A percentile compares a stretch with the other conserved stretches of the same genome.
Conservation (phyloP, 140 eudicot species). For the Flaveria floridana region DNA sequence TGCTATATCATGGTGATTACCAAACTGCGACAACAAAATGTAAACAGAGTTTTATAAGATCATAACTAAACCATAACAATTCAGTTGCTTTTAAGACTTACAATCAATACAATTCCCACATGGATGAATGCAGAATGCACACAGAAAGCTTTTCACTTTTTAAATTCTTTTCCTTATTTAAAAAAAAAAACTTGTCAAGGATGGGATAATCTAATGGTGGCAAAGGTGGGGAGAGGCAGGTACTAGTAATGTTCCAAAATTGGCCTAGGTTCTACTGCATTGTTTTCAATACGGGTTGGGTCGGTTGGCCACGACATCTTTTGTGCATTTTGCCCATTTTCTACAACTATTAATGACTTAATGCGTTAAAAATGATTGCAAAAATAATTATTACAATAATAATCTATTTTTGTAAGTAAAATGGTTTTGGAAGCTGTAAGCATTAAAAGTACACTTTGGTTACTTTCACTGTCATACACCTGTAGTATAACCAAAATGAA, state of each 20-base stretch:
- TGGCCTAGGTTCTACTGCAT: neutral
- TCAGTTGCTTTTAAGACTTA: neutral
- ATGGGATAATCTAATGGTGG: neutral
- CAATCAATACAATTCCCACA: neutral
- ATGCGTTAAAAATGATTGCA: neutral
- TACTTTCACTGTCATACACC: neutral
- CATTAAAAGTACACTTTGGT: neutral
- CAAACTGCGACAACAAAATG: constrained; percentile 42
- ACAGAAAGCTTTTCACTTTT: neutral
- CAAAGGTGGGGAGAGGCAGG: neutral
- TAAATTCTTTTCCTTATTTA: neutral
- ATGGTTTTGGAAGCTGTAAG: neutral
- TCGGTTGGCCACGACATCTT: neutral
- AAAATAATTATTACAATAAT: neutral
- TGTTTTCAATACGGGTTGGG: neutral
- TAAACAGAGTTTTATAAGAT: constrained; percentile 12
- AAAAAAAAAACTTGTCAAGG: neutral
- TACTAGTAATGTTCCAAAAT: neutral
- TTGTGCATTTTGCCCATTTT: neutral
- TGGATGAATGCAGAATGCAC: neutral
- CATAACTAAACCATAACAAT: neutral
- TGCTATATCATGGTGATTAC: constrained; percentile 42
- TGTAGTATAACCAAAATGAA: constrained; percentile 12
- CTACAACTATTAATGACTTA: neutral
- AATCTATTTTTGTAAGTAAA: neutral